Evolutionary conservation across 2,329 filamentous ascomycete species (phyloP), one percentile per base, ranked within the genome.

Genomic region (Hymenoscyphus fructigenus): DNA sequence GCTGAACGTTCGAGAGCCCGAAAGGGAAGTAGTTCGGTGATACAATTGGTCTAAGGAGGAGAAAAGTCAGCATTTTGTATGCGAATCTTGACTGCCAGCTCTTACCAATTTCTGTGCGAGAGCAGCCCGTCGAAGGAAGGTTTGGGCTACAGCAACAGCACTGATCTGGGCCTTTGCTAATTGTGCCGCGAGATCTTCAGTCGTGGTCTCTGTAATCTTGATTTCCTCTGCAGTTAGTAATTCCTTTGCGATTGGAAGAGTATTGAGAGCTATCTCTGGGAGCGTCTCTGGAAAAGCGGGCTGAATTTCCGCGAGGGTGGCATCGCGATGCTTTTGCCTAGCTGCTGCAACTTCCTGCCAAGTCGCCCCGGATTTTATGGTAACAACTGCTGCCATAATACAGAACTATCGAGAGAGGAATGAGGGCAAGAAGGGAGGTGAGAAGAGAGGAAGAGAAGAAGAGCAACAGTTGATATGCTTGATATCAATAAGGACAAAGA

Each of bases 81-180:
- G 20, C 20, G 20, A 53, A 26, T 23, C 2, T 20, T 23, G 3
- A 69, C 73, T 6, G 56, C 14, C 20, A 29, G 28, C 69, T 56
- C n/a, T 17, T 67, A 81, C 78, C 50, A 84, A 73, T 68, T 78
- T 79, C 65, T 84, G 82, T 2, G 84, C 84, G 23, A 86, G 71
- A 9, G 75, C 82, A 26, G 85, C 85, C 38, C 84, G 77, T 50
- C 81, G 77, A 57, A 86, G 75, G 72, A 86, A 87, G 0, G 84
- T 84, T 28, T 75, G 78, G 2, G 78, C 20, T 77, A 80, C 14
- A 79, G 80, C 63, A 78, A 81, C 63, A 76, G 79, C 34, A 79
- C 75, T 80, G 53, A 82, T 70, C 61, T 78, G 74, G 2, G 80
- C 79, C 5, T 72, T 75, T 3, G 79, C 77, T 36, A 87, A 74